Conservation (phyloP, 1,139 yeast genomes). For the Geotrichum australiense region DNA sequence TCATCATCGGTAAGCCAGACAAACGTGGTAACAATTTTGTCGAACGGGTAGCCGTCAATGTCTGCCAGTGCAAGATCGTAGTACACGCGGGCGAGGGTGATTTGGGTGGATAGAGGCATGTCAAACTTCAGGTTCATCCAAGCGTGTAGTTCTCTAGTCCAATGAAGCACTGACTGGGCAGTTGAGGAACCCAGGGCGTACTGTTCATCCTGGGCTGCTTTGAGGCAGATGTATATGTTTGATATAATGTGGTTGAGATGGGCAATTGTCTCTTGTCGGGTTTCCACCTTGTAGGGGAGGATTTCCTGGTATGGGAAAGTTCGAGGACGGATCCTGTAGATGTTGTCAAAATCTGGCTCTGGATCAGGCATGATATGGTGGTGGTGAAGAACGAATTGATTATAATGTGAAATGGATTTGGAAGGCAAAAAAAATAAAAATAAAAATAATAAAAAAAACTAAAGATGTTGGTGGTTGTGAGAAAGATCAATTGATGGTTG, state of each 20-base stretch:
- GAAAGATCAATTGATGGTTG: no score
- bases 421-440: no score
- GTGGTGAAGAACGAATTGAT: no score
- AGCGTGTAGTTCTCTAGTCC: conserved; percentile 82
- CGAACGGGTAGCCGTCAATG: conserved; percentile 62
- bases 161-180: conserved; percentile 66
- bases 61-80: conserved; percentile 67
- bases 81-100: conserved; percentile 60
- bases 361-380: no score
- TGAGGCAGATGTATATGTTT: conserved; percentile 71
- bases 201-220: conserved; percentile 67
- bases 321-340: conserved; percentile 31
- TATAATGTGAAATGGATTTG: no score
- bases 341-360: conserved; percentile 12
- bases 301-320: conserved; percentile 53
- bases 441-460: no score
- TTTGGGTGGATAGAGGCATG: conserved; percentile 61
- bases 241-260: conserved; percentile 74
- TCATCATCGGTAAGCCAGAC: conserved; percentile 40
- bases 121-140: conserved; percentile 79
- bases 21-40: conserved; percentile 60
- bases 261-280: conserved; percentile 60
- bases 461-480: no score
- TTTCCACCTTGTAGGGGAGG: conserved; percentile 73
- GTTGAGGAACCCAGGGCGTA: conserved; percentile 71